phyloP scores from a whole-genome alignment of 768 basidiomycete genomes.

The Termitomyces sp. region DNA sequence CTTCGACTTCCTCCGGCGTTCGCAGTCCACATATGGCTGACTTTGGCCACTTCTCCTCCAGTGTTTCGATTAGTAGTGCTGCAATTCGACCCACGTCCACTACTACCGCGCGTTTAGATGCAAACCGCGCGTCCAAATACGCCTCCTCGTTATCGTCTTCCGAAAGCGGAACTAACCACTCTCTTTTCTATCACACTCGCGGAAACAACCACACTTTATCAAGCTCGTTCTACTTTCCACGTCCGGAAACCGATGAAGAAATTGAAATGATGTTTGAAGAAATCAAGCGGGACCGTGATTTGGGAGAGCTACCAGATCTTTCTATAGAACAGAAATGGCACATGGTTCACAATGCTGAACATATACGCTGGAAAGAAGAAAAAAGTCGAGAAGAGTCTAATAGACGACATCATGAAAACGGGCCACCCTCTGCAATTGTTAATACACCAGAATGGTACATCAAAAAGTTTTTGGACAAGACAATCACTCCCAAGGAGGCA shows the following conservation, averaged over 20 bases:
- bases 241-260: slow-evolving; percentile 71
- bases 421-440: slow-evolving; percentile 44
- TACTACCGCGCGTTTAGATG: slow-evolving; percentile 51
- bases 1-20: slow-evolving; percentile 41
- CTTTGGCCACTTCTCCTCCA: slow-evolving; percentile 38
- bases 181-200: slow-evolving; percentile 48
- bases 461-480: slow-evolving; percentile 82
- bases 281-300: slow-evolving; percentile 64
- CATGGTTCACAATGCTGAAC: slow-evolving; percentile 80
- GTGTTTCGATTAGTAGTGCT: slow-evolving; percentile 18
- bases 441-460: slow-evolving; percentile 93
- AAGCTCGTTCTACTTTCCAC: slow-evolving; percentile 65
- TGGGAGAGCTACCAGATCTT: slow-evolving; percentile 54
- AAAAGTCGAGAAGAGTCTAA: slow-evolving; percentile 58
- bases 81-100: slow-evolving; percentile 46
- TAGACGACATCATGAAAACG: slow-evolving; percentile 53
- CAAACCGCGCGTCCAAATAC: slow-evolving; percentile 56
- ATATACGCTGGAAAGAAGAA: slow-evolving; percentile 72
- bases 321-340: slow-evolving; percentile 87
- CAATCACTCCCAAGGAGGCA: slow-evolving; percentile 78
- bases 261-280: slow-evolving; percentile 79
- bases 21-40: slow-evolving; percentile 49
- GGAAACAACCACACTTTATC: slow-evolving; percentile 36
- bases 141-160: slow-evolving; percentile 49
- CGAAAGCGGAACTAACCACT: slow-evolving; percentile 36